These are phyloP conservation scores for Russula sp. DNA, from an alignment of 768 basidiomycete genomes.

Conservation along the genomic window DNA sequence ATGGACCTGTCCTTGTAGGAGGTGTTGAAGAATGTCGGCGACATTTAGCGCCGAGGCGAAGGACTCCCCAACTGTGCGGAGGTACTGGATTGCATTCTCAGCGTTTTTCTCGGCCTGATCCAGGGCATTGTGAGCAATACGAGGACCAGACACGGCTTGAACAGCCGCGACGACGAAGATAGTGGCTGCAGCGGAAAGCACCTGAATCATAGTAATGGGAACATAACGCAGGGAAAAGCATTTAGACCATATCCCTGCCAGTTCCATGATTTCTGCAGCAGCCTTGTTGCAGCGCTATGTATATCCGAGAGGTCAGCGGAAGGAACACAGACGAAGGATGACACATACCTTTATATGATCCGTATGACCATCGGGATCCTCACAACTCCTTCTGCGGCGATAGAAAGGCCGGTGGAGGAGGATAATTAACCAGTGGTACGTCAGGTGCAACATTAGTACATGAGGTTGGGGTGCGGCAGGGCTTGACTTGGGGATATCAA, in stretches of 20 bases:
- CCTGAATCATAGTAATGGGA: conserved; percentile 23
- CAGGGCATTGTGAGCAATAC: conserved; percentile 12
- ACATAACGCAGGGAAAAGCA: conserved; percentile 18
- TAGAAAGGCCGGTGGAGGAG: conserved; percentile 22
- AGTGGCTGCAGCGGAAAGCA: conserved; percentile 21
- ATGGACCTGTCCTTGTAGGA: conserved; percentile 15
- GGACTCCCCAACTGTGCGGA: conserved; percentile 18
- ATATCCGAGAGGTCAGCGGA: neutral
- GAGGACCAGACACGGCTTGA: conserved; percentile 20
- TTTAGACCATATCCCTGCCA: conserved; percentile 16
- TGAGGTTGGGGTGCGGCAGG: conserved; percentile 15
- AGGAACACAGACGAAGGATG: neutral
- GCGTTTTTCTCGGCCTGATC: conserved; percentile 10
- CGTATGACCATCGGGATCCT: conserved; percentile 3
- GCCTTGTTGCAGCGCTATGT: conserved; percentile 19
- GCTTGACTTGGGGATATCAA: conserved; percentile 17
- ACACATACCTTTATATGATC: conserved; percentile 19
- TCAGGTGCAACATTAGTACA: conserved; percentile 22
- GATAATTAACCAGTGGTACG: conserved; percentile 18
- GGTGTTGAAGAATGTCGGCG: conserved; percentile 19
- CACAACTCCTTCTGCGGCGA: conserved; percentile 12
- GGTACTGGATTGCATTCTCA: conserved; percentile 9
- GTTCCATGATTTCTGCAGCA: conserved; percentile 20
- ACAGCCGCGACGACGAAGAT: conserved; percentile 23
- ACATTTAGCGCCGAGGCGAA: conserved; percentile 17